Percentiles rank a stretch among this genome's conserved stretches.
Evolutionary conservation across 2,329 filamentous ascomycete genomes (phyloP).

Genomic region (Fusarium subtropicale): DNA sequence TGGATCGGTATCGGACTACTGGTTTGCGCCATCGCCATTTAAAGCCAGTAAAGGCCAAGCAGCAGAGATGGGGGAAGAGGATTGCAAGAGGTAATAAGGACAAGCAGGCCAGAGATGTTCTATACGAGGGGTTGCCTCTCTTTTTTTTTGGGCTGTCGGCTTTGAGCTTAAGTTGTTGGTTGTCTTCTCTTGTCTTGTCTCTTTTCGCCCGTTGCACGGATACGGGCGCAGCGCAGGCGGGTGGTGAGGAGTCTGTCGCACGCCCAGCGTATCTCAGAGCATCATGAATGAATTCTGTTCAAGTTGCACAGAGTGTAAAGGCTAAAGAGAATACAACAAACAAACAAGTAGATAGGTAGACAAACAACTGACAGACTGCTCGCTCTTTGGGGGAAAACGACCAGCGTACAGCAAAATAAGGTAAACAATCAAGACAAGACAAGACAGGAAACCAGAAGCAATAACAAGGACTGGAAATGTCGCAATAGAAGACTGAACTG

Average conservation of each 20-base stretch:
- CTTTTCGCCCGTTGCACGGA: slow-evolving; percentile 43
- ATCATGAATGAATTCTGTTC: slow-evolving; percentile 43
- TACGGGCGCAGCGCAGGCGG: slow-evolving; percentile 41
- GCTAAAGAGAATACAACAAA: slow-evolving; percentile 16
- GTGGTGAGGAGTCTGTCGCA: slow-evolving; percentile 42
- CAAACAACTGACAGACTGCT: slow-evolving; percentile 8
- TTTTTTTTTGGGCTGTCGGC: slow-evolving; percentile 31
- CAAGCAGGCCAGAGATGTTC: not conserved
- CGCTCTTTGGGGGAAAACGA: slow-evolving; percentile 13
- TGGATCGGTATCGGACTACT: slow-evolving; percentile 41
- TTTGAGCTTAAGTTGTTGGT: slow-evolving; percentile 28
- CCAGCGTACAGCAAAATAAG: slow-evolving; percentile 34
- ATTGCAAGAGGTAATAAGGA: not conserved
- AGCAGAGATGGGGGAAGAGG: not conserved
- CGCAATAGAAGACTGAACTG: slow-evolving; percentile 25
- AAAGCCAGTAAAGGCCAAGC: slow-evolving; percentile 14
- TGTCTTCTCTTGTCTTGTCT: slow-evolving; percentile 8
- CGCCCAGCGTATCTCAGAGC: slow-evolving; percentile 47
- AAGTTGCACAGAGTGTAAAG: slow-evolving; percentile 34
- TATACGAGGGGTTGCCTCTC: slow-evolving; percentile 22
- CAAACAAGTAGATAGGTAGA: slow-evolving; percentile 9
- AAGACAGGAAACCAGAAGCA: slow-evolving; percentile 26
- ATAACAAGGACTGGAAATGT: slow-evolving; percentile 36
- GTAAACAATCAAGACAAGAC: slow-evolving; percentile 30
- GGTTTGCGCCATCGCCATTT: slow-evolving; percentile 45